Conservation (phyloP, 768 basidiomycete species). For the Roridomyces roridus region DNA sequence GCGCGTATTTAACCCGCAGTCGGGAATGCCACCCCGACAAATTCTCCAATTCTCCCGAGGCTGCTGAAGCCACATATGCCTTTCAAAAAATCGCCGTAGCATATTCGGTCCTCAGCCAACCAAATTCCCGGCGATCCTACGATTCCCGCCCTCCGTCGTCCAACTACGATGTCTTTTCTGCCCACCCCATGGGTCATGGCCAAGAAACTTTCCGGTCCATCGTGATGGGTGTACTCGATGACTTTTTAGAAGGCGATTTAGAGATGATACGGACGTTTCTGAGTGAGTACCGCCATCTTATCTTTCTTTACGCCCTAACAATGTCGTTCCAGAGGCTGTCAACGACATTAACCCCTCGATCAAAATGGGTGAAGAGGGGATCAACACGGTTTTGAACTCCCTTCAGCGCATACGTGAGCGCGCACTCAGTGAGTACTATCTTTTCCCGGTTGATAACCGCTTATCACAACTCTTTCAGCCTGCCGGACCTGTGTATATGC, state of each 20-base stretch:
- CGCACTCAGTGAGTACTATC: slow-evolving; percentile 64
- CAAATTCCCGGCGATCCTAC: slow-evolving; percentile 70
- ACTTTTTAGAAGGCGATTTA: slow-evolving; percentile 87
- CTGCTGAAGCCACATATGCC: slow-evolving; percentile 80
- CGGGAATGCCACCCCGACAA: slow-evolving; percentile 88
- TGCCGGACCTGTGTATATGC: slow-evolving; percentile 80
- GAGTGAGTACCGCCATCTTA: slow-evolving; percentile 49
- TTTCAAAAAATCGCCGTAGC: slow-evolving; percentile 90
- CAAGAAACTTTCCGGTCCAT: slow-evolving; percentile 85
- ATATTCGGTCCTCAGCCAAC: slow-evolving; percentile 80
- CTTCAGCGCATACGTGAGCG: slow-evolving; percentile 76
- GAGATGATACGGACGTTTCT: slow-evolving; percentile 81
- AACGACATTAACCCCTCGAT: slow-evolving; percentile 84
- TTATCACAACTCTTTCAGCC: slow-evolving; percentile 45
- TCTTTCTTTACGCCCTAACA: neutral
- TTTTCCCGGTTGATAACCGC: neutral
- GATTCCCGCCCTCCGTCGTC: slow-evolving; percentile 59
- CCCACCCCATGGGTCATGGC: slow-evolving; percentile 60
- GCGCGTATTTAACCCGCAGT: slow-evolving; percentile 80
- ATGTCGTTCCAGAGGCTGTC: slow-evolving; percentile 59
- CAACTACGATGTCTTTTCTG: slow-evolving; percentile 59
- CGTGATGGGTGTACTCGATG: slow-evolving; percentile 75
- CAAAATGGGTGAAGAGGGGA: slow-evolving; percentile 77
- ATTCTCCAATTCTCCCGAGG: slow-evolving; percentile 76
- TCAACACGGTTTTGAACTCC: slow-evolving; percentile 74